Base-by-base conservation (phyloP, 2,329 filamentous ascomycete genomes). In the Laburnicola sp. region DNA sequence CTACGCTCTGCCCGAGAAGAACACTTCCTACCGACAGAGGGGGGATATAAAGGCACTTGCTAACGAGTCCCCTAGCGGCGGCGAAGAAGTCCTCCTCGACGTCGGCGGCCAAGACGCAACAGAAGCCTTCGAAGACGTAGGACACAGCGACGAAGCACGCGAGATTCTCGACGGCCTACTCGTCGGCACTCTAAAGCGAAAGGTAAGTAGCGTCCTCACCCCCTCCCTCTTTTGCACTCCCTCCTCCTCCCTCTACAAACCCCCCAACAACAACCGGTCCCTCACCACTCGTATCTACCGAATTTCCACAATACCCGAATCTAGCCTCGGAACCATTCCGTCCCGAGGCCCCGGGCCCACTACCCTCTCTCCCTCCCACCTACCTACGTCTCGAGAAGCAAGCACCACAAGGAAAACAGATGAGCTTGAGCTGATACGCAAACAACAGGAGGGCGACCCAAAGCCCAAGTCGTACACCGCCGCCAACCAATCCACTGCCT, bases 71-170 rank as follows among this genome's bases (percentile, higher is more conserved):
- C 21, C 60, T 71, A 97, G 94, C 68, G 94, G 94, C 81, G 94
- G 94, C 79, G 94, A 99, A 80, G 94, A 99, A 80, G 94, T 99
- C 65, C 81, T 99, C 58, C 87, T 99, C 64, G 94, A 99, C 65
- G 92, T 97, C 59, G 94, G 82, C 70, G 94, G 94, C 64, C 92
- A 96, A 79, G 94, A 99, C 76, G 88, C 89, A 69, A 96, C 93
- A 66, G 94, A 97, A 79, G 93, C 94, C 56, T 99, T 99, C 74
- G 94, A 99, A 81, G 94, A 99, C 77, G 94, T 99, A 70, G 94
- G 94, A 72, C 94, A 99, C 87, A 95, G 89, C 69, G 94, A 99
- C 76, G 94, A 99, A 82, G 94, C 94, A 63, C 88, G 94, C 63
- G 93, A 97, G 80, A 93, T 96, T 63, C 86, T 99, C 51, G 86